These are phyloP conservation scores for Platismatia glauca DNA, from an alignment of 495 filamentous ascomycete genomes.

Conservation along the genomic window DNA sequence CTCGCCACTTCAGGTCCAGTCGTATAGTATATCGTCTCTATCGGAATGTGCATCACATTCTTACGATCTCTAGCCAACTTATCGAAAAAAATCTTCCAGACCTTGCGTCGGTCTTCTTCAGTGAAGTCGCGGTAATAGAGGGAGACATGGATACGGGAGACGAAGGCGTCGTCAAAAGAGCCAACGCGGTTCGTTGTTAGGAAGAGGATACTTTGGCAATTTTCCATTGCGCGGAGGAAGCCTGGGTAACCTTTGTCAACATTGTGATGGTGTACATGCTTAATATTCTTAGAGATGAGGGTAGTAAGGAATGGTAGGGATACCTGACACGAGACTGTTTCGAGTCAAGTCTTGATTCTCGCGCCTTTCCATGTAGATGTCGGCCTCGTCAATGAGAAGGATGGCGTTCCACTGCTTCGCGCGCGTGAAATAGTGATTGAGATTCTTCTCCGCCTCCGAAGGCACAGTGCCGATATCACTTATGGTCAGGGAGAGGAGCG, in stretches of 20 bases:
- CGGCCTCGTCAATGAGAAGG: conserved; percentile 33
- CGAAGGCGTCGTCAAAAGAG: conserved; percentile 33
- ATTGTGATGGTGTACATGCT: not conserved
- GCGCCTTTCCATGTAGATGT: conserved; percentile 30
- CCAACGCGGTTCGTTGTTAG: conserved; percentile 37
- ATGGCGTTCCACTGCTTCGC: conserved; percentile 23
- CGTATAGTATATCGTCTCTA: not conserved
- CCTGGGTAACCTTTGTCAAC: conserved; percentile 22
- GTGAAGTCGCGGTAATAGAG: conserved; percentile 12
- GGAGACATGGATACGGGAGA: conserved; percentile 38
- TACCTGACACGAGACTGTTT: conserved; percentile 39
- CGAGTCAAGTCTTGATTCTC: conserved; percentile 27
- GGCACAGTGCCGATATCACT: conserved; percentile 20
- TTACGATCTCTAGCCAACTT: conserved; percentile 22
- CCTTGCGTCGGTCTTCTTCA: conserved; percentile 4
- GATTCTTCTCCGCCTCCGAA: not conserved
- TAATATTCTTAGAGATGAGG: not conserved
- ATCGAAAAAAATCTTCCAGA: conserved; percentile 24
- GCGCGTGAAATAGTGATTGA: conserved; percentile 14
- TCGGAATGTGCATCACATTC: conserved; percentile 5
- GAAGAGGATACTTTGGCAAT: conserved; percentile 26
- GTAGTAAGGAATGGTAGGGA: not conserved
- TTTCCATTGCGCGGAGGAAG: conserved; percentile 48
- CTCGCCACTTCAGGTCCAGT: not conserved
- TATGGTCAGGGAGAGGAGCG: conserved; percentile 20